These are phyloP conservation scores for Microbotryum intermedium DNA, from an alignment of 1,284 basidiomycete genomes.

Conservation along the genomic window DNA sequence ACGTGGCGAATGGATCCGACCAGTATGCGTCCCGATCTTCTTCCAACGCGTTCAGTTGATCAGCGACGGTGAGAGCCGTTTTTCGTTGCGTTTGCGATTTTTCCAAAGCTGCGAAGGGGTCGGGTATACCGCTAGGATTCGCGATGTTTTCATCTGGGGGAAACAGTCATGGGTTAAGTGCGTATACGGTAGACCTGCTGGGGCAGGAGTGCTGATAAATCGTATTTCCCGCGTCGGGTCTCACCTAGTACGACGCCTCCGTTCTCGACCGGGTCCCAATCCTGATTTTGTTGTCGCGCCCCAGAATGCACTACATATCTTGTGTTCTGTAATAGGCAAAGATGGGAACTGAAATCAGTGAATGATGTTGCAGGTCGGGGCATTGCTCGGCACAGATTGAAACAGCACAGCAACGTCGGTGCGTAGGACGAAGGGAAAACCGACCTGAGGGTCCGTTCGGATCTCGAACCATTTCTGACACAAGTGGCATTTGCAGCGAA, in stretches of 20 bases:
- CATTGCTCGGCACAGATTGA: not conserved
- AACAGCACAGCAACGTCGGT: not conserved
- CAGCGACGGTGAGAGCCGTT: slow-evolving; percentile 58
- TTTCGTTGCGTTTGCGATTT: slow-evolving; percentile 70
- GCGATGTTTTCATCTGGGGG: slow-evolving; percentile 58
- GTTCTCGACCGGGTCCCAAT: slow-evolving; percentile 93
- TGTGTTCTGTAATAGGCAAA: slow-evolving; percentile 58
- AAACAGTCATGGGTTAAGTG: slow-evolving; percentile 3
- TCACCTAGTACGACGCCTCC: slow-evolving; percentile 81
- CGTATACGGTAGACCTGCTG: not conserved
- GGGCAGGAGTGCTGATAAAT: not conserved
- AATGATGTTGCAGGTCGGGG: not conserved
- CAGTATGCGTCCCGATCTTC: slow-evolving; percentile 62
- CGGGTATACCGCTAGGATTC: slow-evolving; percentile 46
- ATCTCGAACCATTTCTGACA: slow-evolving; percentile 90
- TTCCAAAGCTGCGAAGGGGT: slow-evolving; percentile 79
- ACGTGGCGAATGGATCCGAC: slow-evolving; percentile 74
- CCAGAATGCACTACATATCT: slow-evolving; percentile 86
- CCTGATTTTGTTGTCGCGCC: slow-evolving; percentile 80
- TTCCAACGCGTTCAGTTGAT: slow-evolving; percentile 69
- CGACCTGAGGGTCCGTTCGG: slow-evolving; percentile 87
- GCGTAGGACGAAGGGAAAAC: not conserved
- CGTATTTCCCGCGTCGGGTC: slow-evolving; percentile 25
- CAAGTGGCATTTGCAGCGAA: slow-evolving; percentile 92
- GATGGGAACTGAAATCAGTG: not conserved